Percentiles rank a stretch among this genome's conserved stretches.
Conservation (phyloP, 169 alveolate genomes). For the Eimeria sp. region DNA sequence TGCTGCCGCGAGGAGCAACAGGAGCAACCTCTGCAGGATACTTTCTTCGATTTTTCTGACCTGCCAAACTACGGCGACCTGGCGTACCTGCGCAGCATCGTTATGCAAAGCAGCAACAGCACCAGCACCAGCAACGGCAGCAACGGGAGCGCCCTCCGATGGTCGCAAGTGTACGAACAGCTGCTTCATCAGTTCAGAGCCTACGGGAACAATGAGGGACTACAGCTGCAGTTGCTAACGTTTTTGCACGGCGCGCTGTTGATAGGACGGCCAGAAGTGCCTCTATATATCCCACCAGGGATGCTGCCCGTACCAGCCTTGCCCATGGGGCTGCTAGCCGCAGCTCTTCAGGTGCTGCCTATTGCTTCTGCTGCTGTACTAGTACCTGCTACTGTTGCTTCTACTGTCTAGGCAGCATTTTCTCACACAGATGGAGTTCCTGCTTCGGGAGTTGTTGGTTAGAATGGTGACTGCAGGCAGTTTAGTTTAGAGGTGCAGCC, state of each 20-base stretch:
- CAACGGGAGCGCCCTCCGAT: slow-evolving; percentile 35
- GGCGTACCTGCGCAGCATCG: slow-evolving; percentile 35
- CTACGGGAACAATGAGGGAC: slow-evolving; percentile 25
- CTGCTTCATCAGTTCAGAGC: slow-evolving; percentile 48
- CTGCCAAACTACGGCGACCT: slow-evolving; percentile 60
- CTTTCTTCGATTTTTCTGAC: slow-evolving; percentile 46
- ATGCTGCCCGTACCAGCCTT: slow-evolving; percentile 17
- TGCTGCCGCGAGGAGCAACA: slow-evolving; percentile 64
- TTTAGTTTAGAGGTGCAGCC: not conserved
- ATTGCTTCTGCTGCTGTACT: not conserved
- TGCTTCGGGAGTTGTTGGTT: not conserved
- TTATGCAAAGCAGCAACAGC: slow-evolving; percentile 32
- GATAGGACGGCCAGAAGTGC: slow-evolving; percentile 44
- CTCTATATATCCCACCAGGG: slow-evolving; percentile 33
- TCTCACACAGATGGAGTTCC: not conserved
- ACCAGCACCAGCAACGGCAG: slow-evolving; percentile 42
- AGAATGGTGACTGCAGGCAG: not conserved
- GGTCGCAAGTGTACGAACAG: slow-evolving; percentile 54
- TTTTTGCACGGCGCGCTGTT: slow-evolving; percentile 59
- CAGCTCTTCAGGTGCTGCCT: slow-evolving; percentile 31
- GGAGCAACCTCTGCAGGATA: slow-evolving; percentile 26
- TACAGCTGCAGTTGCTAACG: slow-evolving; percentile 49
- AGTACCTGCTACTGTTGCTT: not conserved
- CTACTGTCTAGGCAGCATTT: slow-evolving; percentile 10
- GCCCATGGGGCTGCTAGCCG: slow-evolving; percentile 58